These are phyloP conservation scores for Fusarium sublunatum DNA, from an alignment of 2,329 filamentous ascomycete species.

Conservation along the genomic window DNA sequence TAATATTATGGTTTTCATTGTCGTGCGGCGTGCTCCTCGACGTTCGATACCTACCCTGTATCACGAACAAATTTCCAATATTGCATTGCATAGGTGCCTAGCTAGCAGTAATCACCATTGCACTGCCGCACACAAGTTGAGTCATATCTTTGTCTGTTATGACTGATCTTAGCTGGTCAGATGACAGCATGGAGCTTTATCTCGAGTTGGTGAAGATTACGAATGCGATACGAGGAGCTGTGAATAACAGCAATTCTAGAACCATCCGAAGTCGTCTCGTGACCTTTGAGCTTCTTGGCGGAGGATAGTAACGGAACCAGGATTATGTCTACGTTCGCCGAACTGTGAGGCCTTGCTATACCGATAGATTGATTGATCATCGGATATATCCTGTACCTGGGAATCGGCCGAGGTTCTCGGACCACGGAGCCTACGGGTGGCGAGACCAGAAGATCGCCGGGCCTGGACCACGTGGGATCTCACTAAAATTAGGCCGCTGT, in stretches of 20 bases:
- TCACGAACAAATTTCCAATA: neutral
- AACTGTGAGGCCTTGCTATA: neutral
- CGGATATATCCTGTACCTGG: neutral
- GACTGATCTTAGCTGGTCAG: neutral
- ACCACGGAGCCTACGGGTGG: conserved; percentile 34
- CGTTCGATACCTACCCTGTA: neutral
- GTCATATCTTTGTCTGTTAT: neutral
- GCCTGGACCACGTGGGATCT: conserved; percentile 36
- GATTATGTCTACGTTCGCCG: neutral
- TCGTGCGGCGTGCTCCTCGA: no score
- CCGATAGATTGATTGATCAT: conserved; percentile 3
- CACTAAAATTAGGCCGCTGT: conserved; percentile 34
- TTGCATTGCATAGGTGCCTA: neutral
- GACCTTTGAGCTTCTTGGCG: neutral
- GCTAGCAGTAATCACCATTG: neutral
- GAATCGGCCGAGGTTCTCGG: conserved; percentile 35
- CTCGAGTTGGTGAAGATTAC: conserved; percentile 3
- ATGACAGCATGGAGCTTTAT: neutral
- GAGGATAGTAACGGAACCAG: neutral
- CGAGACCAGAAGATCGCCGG: conserved; percentile 33
- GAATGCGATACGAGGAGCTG: conserved; percentile 1
- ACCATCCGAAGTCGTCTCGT: conserved; percentile 9
- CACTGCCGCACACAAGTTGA: conserved; percentile 1
- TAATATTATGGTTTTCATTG: no score
- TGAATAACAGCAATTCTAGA: conserved; percentile 11